Evolutionary conservation across 306 rosid genomes (phyloP), one percentile per base, ranked within the genome.

Genomic region (Inga oerstediana): DNA sequence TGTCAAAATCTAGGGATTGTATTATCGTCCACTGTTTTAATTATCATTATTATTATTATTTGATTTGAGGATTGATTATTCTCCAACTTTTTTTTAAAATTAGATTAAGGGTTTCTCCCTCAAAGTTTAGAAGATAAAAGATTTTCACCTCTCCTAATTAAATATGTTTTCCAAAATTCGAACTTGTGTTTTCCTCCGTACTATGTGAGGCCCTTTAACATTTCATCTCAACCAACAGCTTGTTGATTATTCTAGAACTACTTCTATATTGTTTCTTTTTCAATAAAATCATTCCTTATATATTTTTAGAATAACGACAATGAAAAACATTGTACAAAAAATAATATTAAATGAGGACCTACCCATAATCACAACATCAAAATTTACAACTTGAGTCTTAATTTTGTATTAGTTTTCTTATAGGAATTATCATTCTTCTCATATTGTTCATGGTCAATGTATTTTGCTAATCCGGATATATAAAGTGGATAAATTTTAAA

Each of bases 141-240:
- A 1, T 39, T 39, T 7, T 6, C 8, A 5, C 43, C 43, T 39
- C 1, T 39, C 1, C 1, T 0, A 39, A 39, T 39, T 39, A 39
- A 39, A 6, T 39, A 0, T 7, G 1, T 7, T 39, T 39, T 39
- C 0, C 2, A 1, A 0, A 0, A 39, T 39, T 39, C 6, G 1
- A 39, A 39, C 43, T 39, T 39, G 43, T 39, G 2, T 6, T 39
- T 0, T 39, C 8, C 8, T 39, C 1, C 1, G 1, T 37, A 39
- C 0, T 0, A 2, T 1, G 43, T 39, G 1, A 39, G 6, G 1
- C 43, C 8, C 8, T 1, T 37, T 39, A 39, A 1, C 43, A 6
- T 8, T 1, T 0, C 43, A 6, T 8, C 8, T 0, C 43, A 39
- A 39, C 7, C 43, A 39, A 39, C 6, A 39, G 1, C 8, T 39